Percentiles rank a stretch among this genome's conserved stretches.
These are phyloP conservation scores for Phytophthora melonis DNA, from an alignment of 352 stramenopile genomes.

Conservation along the genomic window DNA sequence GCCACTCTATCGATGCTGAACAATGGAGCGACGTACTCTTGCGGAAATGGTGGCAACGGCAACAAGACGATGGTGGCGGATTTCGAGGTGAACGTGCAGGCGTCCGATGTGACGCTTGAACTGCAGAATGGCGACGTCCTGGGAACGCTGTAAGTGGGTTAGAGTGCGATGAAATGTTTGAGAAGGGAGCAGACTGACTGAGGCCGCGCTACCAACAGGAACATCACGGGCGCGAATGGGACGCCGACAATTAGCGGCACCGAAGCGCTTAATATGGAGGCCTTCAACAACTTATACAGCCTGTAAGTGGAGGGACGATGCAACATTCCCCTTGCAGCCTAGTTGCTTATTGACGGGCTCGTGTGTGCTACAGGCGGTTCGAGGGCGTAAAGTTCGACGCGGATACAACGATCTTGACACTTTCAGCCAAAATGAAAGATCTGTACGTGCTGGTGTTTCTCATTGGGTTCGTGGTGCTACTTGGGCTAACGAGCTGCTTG, in stretches of 20 bases:
- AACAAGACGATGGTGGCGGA: not conserved
- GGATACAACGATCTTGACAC: not conserved
- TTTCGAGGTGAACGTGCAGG: constrained; percentile 3
- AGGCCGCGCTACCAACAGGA: not conserved
- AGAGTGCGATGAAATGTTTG: not conserved
- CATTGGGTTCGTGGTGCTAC: not conserved
- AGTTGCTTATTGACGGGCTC: no score
- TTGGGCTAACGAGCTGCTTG: not conserved
- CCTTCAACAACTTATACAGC: not conserved
- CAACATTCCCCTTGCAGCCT: no score
- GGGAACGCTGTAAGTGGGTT: constrained; percentile 5
- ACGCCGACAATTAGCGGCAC: not conserved
- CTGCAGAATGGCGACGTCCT: not conserved
- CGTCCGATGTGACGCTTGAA: not conserved
- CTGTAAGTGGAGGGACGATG: not conserved
- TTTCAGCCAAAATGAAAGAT: not conserved
- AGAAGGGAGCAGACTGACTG: not conserved
- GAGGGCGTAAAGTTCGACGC: not conserved
- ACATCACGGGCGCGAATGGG: not conserved
- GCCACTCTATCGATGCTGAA: not conserved
- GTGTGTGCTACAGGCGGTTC: constrained; percentile 2
- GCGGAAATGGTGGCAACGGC: not conserved
- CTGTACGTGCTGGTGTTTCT: not conserved
- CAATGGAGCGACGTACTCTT: not conserved
- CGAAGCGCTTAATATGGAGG: not conserved